These are phyloP conservation scores for Orbilia quercus DNA, from an alignment of 2,329 filamentous ascomycete genomes.

Conservation along the genomic window DNA sequence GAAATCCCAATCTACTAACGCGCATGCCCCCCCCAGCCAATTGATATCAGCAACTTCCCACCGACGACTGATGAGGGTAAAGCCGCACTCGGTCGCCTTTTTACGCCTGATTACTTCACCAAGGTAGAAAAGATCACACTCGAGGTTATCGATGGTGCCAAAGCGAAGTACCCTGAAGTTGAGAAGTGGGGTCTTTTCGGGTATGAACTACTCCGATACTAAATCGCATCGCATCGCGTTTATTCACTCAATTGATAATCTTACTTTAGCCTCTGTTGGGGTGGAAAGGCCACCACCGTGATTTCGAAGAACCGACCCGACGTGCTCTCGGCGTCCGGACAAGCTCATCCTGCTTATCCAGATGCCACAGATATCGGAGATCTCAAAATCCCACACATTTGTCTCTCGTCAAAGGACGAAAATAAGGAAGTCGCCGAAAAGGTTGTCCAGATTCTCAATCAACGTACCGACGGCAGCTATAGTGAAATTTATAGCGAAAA, in stretches of 20 bases:
- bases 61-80: constrained; percentile 25
- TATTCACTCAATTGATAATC: not conserved
- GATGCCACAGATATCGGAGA: constrained; percentile 22
- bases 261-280: constrained; percentile 39
- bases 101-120: constrained; percentile 21
- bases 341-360: constrained; percentile 40
- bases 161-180: constrained; percentile 37
- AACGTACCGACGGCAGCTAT: constrained; percentile 19
- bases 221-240: not conserved
- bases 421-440: constrained; percentile 9
- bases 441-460: constrained; percentile 8
- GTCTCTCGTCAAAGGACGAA: constrained; percentile 45
- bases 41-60: constrained; percentile 27
- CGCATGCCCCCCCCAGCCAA: constrained; percentile 16
- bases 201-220: constrained; percentile 1
- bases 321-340: constrained; percentile 30
- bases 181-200: constrained; percentile 50
- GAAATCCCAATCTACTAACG: not conserved
- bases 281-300: constrained; percentile 40
- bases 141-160: constrained; percentile 35
- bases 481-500: constrained; percentile 26
- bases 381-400: constrained; percentile 31
- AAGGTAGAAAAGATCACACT: constrained; percentile 11
- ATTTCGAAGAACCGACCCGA: constrained; percentile 11
- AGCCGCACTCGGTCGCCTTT: constrained; percentile 21